Evolutionary conservation across 1,284 basidiomycete genomes (phyloP), one percentile per base, ranked within the genome.

Genomic region (Boletellus deceptivus): DNA sequence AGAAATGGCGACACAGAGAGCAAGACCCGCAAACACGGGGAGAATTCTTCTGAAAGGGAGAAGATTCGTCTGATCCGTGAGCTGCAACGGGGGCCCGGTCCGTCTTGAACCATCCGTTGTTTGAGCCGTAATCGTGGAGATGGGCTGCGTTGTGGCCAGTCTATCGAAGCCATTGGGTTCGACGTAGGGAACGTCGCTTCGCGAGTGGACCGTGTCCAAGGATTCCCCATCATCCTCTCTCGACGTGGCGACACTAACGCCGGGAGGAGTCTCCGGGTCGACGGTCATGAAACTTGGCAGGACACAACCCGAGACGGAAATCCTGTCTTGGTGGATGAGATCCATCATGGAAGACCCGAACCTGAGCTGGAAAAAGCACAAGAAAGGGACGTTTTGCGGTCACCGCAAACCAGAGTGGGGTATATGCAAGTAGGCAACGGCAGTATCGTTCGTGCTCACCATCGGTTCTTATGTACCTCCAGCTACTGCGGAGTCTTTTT

Each of bases 51-150:
- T 77, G 63, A 80, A 78, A 0, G 88, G 89, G 5, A 91, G 75
- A 18, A 89, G 74, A 60, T 89, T 89, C 14, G 87, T 90, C 67
- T 91, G 88, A 69, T 91, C 89, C 6, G 82, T 83, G 43, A 90
- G 70, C 39, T 69, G 49, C 41, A 62, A 29, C 3, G 50, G 34
- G 24, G 34, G 22, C n/a, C 39, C 43, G 13, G 27, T 24, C 10
- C 47, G 45, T 33, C 48, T 50, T n/a, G 43, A 22, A 29, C 17
- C 14, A 24, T 55, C 40, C 1, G 29, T 25, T 31, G 45, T 24
- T 16, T 14, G 59, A n/a, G 38, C 49, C 25, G 56, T 40, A 31
- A 48, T 22, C 11, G 35, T 43, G 17, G 57, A 53, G 20, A 47
- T 14, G 33, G 51, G 51, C 10, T 33, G 53, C 20, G 56, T 55